A percentile compares a stretch with the other conserved stretches of the same genome.
Evolutionary conservation across 176 grass and related monocot genomes (phyloP).

Genomic region (sorghum (Sorghum bicolor)): DNA sequence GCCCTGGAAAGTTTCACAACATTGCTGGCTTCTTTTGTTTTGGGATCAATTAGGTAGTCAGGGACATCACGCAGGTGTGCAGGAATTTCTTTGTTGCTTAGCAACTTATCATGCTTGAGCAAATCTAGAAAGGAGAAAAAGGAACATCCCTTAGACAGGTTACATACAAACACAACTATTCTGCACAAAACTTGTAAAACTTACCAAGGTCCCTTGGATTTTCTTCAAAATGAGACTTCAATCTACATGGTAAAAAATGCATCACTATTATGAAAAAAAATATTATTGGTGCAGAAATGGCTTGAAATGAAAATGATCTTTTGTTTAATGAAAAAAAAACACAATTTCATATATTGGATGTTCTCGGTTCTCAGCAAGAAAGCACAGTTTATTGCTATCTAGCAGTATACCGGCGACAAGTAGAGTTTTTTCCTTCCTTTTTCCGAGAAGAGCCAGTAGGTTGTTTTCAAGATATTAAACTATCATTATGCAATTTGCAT

Average conservation of each 20-base stretch:
- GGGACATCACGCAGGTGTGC: conserved; percentile 74
- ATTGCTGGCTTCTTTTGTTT: conserved; percentile 84
- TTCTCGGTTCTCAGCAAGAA: conserved; percentile 3
- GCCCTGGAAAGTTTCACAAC: conserved; percentile 75
- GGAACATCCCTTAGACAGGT: not conserved
- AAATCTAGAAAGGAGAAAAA: conserved; percentile 54
- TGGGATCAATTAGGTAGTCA: conserved; percentile 82
- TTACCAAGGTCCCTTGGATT: conserved; percentile 95
- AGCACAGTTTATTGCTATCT: not conserved
- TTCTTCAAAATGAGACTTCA: conserved; percentile 96
- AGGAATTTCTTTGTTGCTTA: conserved; percentile 81
- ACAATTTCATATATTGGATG: not conserved
- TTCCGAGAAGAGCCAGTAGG: not conserved
- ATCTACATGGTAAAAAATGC: conserved; percentile 45
- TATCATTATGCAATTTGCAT: conserved; percentile 9
- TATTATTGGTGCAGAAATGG: not conserved
- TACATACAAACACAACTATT: conserved; percentile 4
- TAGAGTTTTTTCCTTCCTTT: too few relatives aligned
- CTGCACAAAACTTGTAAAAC: conserved; percentile 16
- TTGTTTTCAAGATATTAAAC: not conserved
- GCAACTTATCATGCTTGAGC: conserved; percentile 87
- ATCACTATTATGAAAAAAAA: not conserved
- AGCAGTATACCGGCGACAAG: not conserved
- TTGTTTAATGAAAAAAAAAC: not conserved
- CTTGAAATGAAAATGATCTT: not conserved